A percentile compares a stretch with the other conserved stretches of the same genome.
These are phyloP conservation scores for Trichoderma harzianum DNA, from an alignment of 2,329 filamentous ascomycete genomes.

Conservation along the genomic window DNA sequence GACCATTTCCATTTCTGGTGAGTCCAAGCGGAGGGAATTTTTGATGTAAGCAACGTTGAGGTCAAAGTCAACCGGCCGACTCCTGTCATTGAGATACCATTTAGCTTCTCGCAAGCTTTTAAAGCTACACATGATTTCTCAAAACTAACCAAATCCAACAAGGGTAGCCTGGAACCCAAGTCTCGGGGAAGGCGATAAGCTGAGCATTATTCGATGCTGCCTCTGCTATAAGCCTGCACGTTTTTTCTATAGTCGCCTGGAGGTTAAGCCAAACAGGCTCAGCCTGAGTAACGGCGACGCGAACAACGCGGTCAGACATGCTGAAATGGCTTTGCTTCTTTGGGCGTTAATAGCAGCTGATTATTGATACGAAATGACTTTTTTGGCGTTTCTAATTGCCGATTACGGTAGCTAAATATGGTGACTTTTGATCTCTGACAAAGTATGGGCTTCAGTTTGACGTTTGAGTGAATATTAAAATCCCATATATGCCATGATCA, in stretches of 20 bases:
- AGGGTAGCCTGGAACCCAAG: slow-evolving; percentile 8
- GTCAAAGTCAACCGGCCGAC: not conserved
- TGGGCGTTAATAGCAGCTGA: not conserved
- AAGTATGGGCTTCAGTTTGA: not conserved
- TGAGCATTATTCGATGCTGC: slow-evolving; percentile 1
- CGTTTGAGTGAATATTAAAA: not conserved
- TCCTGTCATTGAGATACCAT: not conserved
- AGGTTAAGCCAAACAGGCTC: slow-evolving; percentile 2
- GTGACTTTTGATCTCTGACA: not conserved
- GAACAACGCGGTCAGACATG: not conserved
- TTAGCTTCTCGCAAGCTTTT: not conserved
- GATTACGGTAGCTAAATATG: not conserved
- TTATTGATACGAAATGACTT: not conserved
- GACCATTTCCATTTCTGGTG: not conserved
- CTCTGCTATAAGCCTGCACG: not conserved
- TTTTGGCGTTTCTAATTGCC: not conserved
- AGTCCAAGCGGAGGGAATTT: slow-evolving; percentile 6
- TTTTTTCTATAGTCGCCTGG: slow-evolving; percentile 1
- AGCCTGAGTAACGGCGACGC: not conserved
- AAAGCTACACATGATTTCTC: not conserved
- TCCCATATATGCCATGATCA: not conserved
- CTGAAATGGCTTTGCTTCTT: not conserved
- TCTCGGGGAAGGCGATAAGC: not conserved
- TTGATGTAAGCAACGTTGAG: slow-evolving; percentile 7
- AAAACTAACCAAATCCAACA: slow-evolving; percentile 7